Evolutionary conservation across 1,284 basidiomycete species (phyloP), one percentile per base, ranked within the genome.

Genomic region (Fomitopsis betulina): DNA sequence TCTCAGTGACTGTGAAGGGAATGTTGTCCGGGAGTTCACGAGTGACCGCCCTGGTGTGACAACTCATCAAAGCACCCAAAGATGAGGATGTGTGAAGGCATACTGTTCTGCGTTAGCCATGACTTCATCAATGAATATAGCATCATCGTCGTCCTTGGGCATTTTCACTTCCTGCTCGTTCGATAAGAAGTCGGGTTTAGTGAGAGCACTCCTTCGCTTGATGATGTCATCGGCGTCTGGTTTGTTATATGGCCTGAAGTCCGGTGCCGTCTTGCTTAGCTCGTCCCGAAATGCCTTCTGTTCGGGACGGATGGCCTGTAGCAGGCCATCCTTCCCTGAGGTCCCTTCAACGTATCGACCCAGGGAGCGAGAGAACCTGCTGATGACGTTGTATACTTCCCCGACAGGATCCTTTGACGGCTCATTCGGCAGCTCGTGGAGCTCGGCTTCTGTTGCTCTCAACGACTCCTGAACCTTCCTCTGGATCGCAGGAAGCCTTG

Each of bases 11-110:
- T 0, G 81, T 73, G 61, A 86, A 90, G 0, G 88, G 88, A 59
- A 79, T 83, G 59, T 82, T 80, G 15, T 80, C 84, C 0, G 88
- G 87, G 0, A 91, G 75, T 65, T 91, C 86, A 4, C 87, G 82
- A 0, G 86, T 86, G 1, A 82, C 78, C 0, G 86, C 80, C 9
- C 89, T 91, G 58, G 32, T 9, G 9, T 25, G 55, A 15, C 30
- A 32, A 10, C 39, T 8, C 39, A 19, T 4, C 13, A 2, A 21
- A 8, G 4, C 3, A 42, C n/a, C 39, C 9, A 3, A 47, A 2
- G 13, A 25, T 27, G n/a, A 39, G 45, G 5, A 5, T 7, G 23
- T 6, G 3, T 40, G 0, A 19, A 50, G 9, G 25, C 17, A 55
- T 68, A 87, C 87, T 72, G 67, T 27, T 75, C 67, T 0, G 82